Evolutionary conservation across 805 yeast genomes (phyloP).

Genomic region (Candida sithepensis): DNA sequence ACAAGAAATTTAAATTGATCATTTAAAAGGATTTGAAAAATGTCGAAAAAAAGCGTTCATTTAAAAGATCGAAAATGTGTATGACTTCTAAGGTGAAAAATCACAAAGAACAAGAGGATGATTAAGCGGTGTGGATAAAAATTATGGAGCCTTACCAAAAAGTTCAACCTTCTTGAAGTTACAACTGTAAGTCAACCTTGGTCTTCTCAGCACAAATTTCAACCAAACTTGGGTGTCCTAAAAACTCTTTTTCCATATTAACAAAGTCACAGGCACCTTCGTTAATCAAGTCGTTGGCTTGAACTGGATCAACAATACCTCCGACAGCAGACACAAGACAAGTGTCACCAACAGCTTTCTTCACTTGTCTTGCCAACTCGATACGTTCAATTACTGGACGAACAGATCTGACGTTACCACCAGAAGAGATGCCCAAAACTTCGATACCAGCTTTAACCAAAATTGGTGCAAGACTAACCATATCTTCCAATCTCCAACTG

Average conservation of each 20-base stretch:
- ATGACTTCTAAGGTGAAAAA: too few relatives aligned
- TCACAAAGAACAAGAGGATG: too few relatives aligned
- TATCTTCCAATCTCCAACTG: constrained; percentile 44
- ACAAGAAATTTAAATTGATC: too few relatives aligned
- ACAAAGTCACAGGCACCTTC: constrained; percentile 43
- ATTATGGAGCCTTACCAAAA: constrained; percentile 14
- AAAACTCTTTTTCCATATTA: constrained; percentile 44
- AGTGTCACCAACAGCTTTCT: constrained; percentile 41
- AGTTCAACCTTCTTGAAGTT: constrained; percentile 16
- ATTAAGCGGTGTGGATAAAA: too few relatives aligned
- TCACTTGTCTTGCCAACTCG: constrained; percentile 39
- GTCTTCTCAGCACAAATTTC: constrained; percentile 49
- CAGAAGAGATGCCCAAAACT: constrained; percentile 52
- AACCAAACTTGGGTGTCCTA: constrained; percentile 45
- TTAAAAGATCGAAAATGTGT: too few relatives aligned
- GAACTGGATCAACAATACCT: constrained; percentile 31
- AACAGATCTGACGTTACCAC: constrained; percentile 39
- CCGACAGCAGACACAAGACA: constrained; percentile 47
- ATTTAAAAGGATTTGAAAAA: too few relatives aligned
- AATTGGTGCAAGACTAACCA: constrained; percentile 37
- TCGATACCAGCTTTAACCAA: constrained; percentile 43
- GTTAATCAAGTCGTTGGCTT: constrained; percentile 39
- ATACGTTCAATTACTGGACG: constrained; percentile 34
- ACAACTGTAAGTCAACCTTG: constrained; percentile 30
- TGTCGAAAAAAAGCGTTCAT: too few relatives aligned